Percentiles rank a stretch among this genome's conserved stretches.
Evolutionary conservation across 139 green algal genomes (phyloP).

Genomic region (Microglena sp.): DNA sequence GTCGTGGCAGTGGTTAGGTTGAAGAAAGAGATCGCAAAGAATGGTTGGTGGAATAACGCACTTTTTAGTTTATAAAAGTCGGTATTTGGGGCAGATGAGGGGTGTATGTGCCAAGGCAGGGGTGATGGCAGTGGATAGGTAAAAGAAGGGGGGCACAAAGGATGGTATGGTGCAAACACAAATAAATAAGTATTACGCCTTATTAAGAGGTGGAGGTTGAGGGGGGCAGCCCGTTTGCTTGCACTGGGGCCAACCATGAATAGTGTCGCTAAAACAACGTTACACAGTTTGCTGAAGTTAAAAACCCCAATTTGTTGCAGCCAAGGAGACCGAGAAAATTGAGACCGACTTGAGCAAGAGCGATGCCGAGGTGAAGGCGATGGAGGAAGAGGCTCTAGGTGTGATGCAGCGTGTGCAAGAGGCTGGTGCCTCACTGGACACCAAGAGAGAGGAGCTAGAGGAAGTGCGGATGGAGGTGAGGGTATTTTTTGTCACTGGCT

Average conservation of each 20-base stretch:
- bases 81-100: too few relatives aligned
- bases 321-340: slow-evolving; percentile 43
- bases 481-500: too few relatives aligned
- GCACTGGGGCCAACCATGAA: too few relatives aligned
- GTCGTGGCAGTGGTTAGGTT: slow-evolving; percentile 60
- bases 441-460: slow-evolving; percentile 5
- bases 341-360: slow-evolving; percentile 28
- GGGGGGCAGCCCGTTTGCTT: too few relatives aligned
- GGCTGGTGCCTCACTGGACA: neutral
- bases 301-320: too few relatives aligned
- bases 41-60: slow-evolving; percentile 25
- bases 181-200: too few relatives aligned
- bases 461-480: slow-evolving; percentile 11
- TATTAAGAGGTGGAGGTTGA: too few relatives aligned
- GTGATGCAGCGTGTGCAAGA: slow-evolving; percentile 6
- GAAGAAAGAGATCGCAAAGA: slow-evolving; percentile 53
- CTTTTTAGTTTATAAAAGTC: too few relatives aligned
- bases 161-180: too few relatives aligned
- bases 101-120: slow-evolving; percentile 35
- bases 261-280: too few relatives aligned
- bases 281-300: too few relatives aligned
- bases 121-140: slow-evolving; percentile 54
- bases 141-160: slow-evolving; percentile 57
- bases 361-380: slow-evolving; percentile 26
- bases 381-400: slow-evolving; percentile 38